These are phyloP conservation scores for Sutorius eximius DNA, from an alignment of 1,284 basidiomycete species.

Conservation along the genomic window DNA sequence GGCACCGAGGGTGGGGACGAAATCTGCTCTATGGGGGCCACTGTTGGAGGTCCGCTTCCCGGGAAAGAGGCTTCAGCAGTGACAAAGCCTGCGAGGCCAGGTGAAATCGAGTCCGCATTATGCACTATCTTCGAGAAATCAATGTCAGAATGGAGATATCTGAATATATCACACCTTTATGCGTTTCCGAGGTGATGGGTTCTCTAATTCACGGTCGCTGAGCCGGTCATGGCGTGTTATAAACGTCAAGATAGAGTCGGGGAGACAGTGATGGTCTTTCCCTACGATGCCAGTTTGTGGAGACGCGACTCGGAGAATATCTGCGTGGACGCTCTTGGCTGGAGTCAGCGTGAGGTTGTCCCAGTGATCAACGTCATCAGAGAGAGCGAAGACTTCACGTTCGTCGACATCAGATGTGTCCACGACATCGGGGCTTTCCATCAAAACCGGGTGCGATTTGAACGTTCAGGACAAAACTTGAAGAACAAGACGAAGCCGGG, in stretches of 20 bases:
- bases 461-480: too few species aligned
- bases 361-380: constrained; percentile 1
- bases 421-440: constrained; percentile 46
- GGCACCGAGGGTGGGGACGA: not conserved
- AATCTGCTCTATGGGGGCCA: not conserved
- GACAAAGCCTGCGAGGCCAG: not conserved
- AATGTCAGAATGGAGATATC: constrained; percentile 6
- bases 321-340: not conserved
- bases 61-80: not conserved
- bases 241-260: not conserved
- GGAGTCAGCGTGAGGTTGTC: not conserved
- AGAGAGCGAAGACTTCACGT: constrained; percentile 39
- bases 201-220: constrained; percentile 13
- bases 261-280: not conserved
- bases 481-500: too few species aligned
- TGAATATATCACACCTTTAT: constrained; percentile 26
- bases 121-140: constrained; percentile 24
- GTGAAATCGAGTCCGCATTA: not conserved
- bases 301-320: not conserved
- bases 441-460: constrained; percentile 7
- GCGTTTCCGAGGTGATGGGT: constrained; percentile 31
- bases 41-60: not conserved
- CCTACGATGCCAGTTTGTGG: constrained; percentile 1
- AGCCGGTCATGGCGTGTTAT: not conserved
- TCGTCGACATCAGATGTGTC: constrained; percentile 65